Evolutionary conservation across 371 early-diverging fungal species (phyloP).

Genomic region (Entomophthora muscae): DNA sequence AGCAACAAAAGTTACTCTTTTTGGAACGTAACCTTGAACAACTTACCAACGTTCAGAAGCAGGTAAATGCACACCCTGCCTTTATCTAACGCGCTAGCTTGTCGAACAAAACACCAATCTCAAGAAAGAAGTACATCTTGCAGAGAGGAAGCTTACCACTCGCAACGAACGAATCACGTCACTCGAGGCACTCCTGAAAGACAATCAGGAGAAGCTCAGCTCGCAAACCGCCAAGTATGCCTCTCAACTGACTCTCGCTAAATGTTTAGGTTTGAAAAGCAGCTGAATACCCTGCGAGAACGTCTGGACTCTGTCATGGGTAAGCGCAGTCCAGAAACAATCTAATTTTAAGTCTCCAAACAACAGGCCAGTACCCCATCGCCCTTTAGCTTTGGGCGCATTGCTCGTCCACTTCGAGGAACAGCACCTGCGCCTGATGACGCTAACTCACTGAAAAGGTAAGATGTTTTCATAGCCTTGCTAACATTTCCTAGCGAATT

Average conservation of each 20-base stretch:
- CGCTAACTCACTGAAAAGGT: background rate
- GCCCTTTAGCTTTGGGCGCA: conserved; percentile 54
- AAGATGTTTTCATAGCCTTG: background rate
- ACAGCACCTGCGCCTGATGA: conserved; percentile 15
- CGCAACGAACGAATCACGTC: conserved; percentile 85
- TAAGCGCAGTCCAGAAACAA: conserved; percentile 12
- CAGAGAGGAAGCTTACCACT: conserved; percentile 76
- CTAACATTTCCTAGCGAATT: conserved; percentile 1
- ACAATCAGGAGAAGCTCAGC: conserved; percentile 49
- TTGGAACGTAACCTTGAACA: conserved; percentile 90
- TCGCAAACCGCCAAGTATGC: conserved; percentile 64
- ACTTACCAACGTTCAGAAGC: conserved; percentile 81
- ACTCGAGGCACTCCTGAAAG: conserved; percentile 69
- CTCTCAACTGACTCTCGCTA: conserved; percentile 3
- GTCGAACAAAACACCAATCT: conserved; percentile 84
- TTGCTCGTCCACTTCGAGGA: conserved; percentile 85
- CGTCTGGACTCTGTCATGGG: conserved; percentile 56
- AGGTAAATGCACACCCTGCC: conserved; percentile 20
- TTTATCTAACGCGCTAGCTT: conserved; percentile 25
- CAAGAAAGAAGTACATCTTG: conserved; percentile 78
- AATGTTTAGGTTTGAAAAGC: conserved; percentile 47
- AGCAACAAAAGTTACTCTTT: conserved; percentile 87
- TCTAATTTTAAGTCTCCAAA: background rate
- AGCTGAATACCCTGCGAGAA: conserved; percentile 58
- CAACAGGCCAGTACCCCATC: conserved; percentile 3